Conservation (phyloP, 2,329 filamentous ascomycete species). For the Sclerotinia sclerotiorum region DNA sequence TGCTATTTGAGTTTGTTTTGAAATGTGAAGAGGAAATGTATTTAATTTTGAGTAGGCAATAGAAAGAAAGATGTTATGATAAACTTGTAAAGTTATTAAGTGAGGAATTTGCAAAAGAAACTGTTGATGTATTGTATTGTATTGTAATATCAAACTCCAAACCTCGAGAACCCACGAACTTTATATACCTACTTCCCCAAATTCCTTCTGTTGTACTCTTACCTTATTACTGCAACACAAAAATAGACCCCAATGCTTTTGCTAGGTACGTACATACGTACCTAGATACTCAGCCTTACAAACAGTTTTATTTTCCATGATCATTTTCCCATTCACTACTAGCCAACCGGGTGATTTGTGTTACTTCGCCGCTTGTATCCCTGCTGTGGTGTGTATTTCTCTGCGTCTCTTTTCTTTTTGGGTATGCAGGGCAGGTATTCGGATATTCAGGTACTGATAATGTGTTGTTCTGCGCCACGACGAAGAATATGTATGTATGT, state of each 20-base stretch:
- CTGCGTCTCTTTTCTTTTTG: not conserved
- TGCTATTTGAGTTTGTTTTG: not conserved
- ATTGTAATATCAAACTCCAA: not conserved
- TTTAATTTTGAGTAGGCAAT: not conserved
- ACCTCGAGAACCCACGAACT: not conserved
- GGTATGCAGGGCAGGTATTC: not conserved
- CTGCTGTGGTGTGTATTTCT: not conserved
- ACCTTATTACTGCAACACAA: no score
- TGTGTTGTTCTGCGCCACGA: slow-evolving; percentile 2
- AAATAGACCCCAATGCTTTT: no score
- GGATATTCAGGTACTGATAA: not conserved
- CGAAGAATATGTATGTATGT: not conserved
- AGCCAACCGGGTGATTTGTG: not conserved
- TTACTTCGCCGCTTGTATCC: not conserved
- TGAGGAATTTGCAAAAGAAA: not conserved
- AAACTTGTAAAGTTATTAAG: not conserved
- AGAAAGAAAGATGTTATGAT: not conserved
- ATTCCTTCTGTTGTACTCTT: no score
- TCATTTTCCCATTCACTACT: not conserved
- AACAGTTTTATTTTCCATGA: not conserved
- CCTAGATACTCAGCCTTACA: slow-evolving; percentile 17
- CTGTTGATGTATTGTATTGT: not conserved
- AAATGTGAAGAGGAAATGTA: not conserved
- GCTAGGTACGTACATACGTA: no score
- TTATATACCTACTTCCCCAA: not conserved